A percentile compares a stretch with the other conserved stretches of the same genome.
Evolutionary conservation across 164 flowering plant species (phyloP).

Genomic region (Magnolia kwangsiensis): DNA sequence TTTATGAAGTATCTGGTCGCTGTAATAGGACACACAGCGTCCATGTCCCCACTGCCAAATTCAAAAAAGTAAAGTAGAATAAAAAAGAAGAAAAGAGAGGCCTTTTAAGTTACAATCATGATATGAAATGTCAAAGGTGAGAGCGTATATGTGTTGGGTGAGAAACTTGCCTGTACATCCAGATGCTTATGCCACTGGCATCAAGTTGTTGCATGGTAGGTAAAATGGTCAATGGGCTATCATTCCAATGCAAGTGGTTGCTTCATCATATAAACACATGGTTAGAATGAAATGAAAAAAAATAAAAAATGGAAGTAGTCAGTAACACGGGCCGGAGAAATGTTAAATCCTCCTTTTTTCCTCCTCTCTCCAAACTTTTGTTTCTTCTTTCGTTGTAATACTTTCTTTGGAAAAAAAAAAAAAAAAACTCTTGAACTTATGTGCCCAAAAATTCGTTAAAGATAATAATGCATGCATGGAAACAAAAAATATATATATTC

Average conservation of each 20-base stretch:
- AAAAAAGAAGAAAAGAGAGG: too few species aligned
- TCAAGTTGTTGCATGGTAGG: slow-evolving; percentile 27
- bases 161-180: slow-evolving; percentile 37
- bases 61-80: background rate
- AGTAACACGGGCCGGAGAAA: background rate
- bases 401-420: too few species aligned
- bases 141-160: background rate
- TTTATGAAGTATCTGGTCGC: slow-evolving; percentile 24
- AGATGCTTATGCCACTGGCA: slow-evolving; percentile 23
- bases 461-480: too few species aligned
- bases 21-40: slow-evolving; percentile 30
- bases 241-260: slow-evolving; percentile 5
- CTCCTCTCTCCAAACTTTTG: too few species aligned
- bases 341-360: background rate
- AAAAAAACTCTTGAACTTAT: too few species aligned
- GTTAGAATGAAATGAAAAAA: background rate
- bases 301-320: background rate
- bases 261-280: background rate
- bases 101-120: too few species aligned
- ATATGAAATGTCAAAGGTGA: background rate
- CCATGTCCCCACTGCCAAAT: slow-evolving; percentile 31
- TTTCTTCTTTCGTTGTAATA: too few species aligned
- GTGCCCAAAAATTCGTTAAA: too few species aligned
- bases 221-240: slow-evolving; percentile 26
- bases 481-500: too few species aligned